These are phyloP conservation scores for Apiotrichum porosum DNA, from an alignment of 1,284 basidiomycete species.

Conservation along the genomic window DNA sequence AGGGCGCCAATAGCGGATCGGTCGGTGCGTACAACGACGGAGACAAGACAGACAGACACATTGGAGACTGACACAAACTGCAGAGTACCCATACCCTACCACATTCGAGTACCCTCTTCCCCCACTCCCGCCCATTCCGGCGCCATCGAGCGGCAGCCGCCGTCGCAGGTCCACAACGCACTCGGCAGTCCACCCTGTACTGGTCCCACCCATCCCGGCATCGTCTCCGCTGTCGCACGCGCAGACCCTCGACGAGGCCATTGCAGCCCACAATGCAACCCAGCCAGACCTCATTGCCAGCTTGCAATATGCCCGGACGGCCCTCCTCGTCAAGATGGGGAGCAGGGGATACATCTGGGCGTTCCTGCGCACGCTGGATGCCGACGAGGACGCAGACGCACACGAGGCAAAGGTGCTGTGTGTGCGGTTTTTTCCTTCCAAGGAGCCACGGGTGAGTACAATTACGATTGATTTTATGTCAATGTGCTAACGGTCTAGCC, in stretches of 20 bases:
- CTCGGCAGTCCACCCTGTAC: background rate
- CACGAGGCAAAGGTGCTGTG: background rate
- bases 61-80: background rate
- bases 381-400: background rate
- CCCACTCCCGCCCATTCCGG: slow-evolving; percentile 15
- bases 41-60: background rate
- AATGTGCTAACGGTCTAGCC: too few relatives aligned
- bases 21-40: slow-evolving; percentile 5
- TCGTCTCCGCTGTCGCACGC: background rate
- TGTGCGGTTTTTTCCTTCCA: slow-evolving; percentile 6
- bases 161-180: background rate
- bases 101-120: slow-evolving; percentile 14
- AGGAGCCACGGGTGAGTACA: slow-evolving; percentile 6
- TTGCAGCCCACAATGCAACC: slow-evolving; percentile 2
- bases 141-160: slow-evolving; percentile 4
- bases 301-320: slow-evolving; percentile 1
- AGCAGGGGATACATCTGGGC: slow-evolving; percentile 4
- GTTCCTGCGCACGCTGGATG: slow-evolving; percentile 5
- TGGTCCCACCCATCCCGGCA: slow-evolving; percentile 3
- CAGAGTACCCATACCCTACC: slow-evolving; percentile 19
- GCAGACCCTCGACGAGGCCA: background rate
- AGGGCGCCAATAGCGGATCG: slow-evolving; percentile 4
- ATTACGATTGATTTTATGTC: background rate
- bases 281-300: background rate
- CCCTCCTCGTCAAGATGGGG: slow-evolving; percentile 7